Evolutionary conservation across 495 filamentous ascomycete genomes (phyloP), one percentile per base, ranked within the genome.

Genomic region (Annulohypoxylon bovei): DNA sequence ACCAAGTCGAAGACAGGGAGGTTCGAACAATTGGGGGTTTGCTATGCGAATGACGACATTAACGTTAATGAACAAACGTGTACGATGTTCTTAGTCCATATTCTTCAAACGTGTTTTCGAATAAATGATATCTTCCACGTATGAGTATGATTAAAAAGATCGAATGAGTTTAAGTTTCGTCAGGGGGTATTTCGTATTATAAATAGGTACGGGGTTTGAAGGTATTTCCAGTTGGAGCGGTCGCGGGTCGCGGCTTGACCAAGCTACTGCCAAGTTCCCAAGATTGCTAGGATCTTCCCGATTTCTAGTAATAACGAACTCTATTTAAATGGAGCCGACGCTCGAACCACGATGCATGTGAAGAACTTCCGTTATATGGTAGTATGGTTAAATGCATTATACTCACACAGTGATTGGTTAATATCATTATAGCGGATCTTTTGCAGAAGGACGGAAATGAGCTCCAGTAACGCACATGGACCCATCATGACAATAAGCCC

Each of bases 231-330:
- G 58, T 30, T 64, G 54, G 32, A 65, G 60, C 54, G 64, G 70
- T 72, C 54, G 61, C 70, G 70, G 64, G 52, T 68, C 64, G 60
- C 70, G 55, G 65, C 25, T 37, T 20, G 37, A 37, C 20, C 23
- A 28, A 28, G 23, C 4, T 50, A 28, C 23, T 47, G 44, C 44
- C 12, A 50, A 27, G 33, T 39, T 35, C 40, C 40, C 28, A 62
- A 50, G 30, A 18, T 39, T 67, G 52, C 59, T 22, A 30, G 69
- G 69, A 67, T 72, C 30, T 55, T 70, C 47, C 56, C 46, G 33
- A 49, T 27, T 59, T 28, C 46, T 37, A 33, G 33, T 16, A 44
- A 20, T 54, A 60, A 54, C 54, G 55, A 65, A 54, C 54, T 65
- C 25, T 63, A 68, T 62, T 62, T 56, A 62, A 59, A 54, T 11